Evolutionary conservation across 2,329 filamentous ascomycete species (phyloP), one percentile per base, ranked within the genome.

Genomic region (Exophiala dermatitidis): DNA sequence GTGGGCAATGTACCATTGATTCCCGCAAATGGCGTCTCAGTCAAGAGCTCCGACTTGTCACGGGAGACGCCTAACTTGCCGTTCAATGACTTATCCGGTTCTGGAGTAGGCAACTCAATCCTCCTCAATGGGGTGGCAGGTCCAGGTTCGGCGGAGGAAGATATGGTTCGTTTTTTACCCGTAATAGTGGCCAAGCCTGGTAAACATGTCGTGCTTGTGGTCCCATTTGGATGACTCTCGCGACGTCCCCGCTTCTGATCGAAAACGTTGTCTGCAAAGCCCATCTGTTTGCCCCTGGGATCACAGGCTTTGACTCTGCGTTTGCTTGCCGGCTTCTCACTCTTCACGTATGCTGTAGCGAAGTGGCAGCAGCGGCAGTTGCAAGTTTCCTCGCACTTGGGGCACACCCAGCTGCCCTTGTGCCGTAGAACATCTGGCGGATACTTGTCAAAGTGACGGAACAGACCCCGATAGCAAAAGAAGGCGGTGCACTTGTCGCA

Each of bases 281-380:
- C 68, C 58, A 65, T 62, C 12, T 64, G 59, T 46, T 67, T 67
- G 1, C 68, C 67, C 12, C 68, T 62, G 26, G 65, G 44, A 52
- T 69, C 68, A 30, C 59, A 57, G 2, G 67, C 63, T 47, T 67
- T 68, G 28, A 69, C 61, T 28, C 67, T 63, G 34, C 58, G 60
- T 50, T 61, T 67, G 48, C 59, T 66, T 19, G 64, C 62, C 2
- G 67, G 67, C 37, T 68, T 68, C 52, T 68, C 65, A 45, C 62
- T 65, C 51, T 66, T 68, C 29, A 63, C 56, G 55, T 69, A 68
- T 19, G 67, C 66, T 5, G 61, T 62, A 4, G 58, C 12, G 48
- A 69, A 69, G 54, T 68, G 68, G 48, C 68, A 69, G 46, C 67
- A 69, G 44, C 67, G 63, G 52, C 68, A 69, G 41, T 69, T 69